Percentiles rank a stretch among this genome's conserved stretches.
Conservation (phyloP, 345 rosid species). For the Diplotaxis tenuifolia region DNA sequence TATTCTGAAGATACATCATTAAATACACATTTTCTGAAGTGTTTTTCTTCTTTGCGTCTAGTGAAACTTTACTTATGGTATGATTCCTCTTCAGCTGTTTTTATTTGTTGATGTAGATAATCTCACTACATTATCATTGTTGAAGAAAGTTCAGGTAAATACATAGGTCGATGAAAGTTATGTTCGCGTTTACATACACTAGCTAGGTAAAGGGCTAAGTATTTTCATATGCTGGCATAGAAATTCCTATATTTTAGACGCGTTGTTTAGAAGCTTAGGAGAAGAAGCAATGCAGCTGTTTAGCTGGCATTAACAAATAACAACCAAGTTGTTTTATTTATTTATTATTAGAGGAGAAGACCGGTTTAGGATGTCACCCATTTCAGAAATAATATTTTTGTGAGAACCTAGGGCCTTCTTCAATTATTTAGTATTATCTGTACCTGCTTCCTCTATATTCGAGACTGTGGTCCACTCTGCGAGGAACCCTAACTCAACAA, state of each 20-base stretch:
- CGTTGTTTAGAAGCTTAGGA: constrained; percentile 69
- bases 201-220: background rate
- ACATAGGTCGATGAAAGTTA: background rate
- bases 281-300: constrained; percentile 57
- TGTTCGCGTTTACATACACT: background rate
- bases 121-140: background rate
- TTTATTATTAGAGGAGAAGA: constrained; percentile 17
- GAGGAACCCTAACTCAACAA: constrained; percentile 40
- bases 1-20: background rate
- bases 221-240: constrained; percentile 30
- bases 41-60: background rate
- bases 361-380: constrained; percentile 33
- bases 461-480: constrained; percentile 36
- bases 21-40: background rate
- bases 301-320: constrained; percentile 34
- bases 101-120: constrained; percentile 1
- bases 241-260: constrained; percentile 61
- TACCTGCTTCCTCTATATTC: constrained; percentile 38
- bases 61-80: background rate
- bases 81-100: background rate
- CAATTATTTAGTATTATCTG: constrained; percentile 25
- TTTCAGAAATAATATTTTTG: constrained; percentile 25
- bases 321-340: constrained; percentile 10
- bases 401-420: constrained; percentile 29
- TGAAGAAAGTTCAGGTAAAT: background rate